phyloP scores from a whole-genome alignment of 495 filamentous ascomycete genomes.

The Wilcoxina mikolae region DNA sequence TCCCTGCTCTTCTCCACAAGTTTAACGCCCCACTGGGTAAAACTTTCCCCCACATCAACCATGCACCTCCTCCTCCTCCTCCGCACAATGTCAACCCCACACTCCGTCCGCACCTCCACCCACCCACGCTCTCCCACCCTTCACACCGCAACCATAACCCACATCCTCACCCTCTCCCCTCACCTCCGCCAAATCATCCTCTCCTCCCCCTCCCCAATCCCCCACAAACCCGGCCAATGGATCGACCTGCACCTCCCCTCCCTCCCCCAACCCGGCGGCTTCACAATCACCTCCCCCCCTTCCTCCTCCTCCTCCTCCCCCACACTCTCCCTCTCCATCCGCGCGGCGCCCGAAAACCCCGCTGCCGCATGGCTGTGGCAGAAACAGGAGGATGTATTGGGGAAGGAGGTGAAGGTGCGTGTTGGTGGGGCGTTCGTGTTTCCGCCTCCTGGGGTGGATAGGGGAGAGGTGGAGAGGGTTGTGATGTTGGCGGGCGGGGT shows the following conservation, averaged over 20 bases:
- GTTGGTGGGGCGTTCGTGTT: constrained; percentile 17
- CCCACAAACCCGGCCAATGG: constrained; percentile 61
- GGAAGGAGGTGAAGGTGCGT: constrained; percentile 19
- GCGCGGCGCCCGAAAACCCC: constrained; percentile 48
- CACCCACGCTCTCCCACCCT: not conserved
- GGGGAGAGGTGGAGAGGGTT: constrained; percentile 22
- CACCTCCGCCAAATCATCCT: not conserved
- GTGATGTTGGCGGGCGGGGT: constrained; percentile 26
- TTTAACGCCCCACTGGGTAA: no score
- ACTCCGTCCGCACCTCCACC: not conserved
- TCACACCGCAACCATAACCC: not conserved
- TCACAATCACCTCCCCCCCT: constrained; percentile 73
- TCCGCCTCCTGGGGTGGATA: constrained; percentile 10
- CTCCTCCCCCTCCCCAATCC: not conserved
- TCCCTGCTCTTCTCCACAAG: no score
- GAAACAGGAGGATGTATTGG: constrained; percentile 39
- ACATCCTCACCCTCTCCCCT: not conserved
- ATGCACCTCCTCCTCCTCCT: no score
- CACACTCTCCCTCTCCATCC: constrained; percentile 58
- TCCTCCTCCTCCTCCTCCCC: constrained; percentile 31
- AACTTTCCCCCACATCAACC: no score
- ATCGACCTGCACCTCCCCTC: constrained; percentile 64
- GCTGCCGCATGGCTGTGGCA: constrained; percentile 51
- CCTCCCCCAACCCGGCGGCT: constrained; percentile 57
- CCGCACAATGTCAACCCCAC: no score